These are phyloP conservation scores for Rasamsonia emersonii DNA, from an alignment of 2,329 filamentous ascomycete genomes.

Conservation along the genomic window DNA sequence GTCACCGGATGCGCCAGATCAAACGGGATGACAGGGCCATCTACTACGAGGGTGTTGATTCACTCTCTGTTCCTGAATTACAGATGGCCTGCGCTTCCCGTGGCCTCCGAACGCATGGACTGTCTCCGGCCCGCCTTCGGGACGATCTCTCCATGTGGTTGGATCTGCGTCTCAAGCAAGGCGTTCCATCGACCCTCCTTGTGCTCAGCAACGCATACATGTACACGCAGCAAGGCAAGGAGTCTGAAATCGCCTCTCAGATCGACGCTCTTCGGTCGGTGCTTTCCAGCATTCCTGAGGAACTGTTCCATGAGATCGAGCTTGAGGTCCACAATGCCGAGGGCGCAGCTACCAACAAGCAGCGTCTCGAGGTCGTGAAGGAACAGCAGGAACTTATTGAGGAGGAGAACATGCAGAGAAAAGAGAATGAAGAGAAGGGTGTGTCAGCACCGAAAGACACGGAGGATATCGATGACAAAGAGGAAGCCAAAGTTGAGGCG, in stretches of 20 bases:
- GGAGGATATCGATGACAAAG: conserved; percentile 91
- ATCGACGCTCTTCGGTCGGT: conserved; percentile 90
- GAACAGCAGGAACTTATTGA: conserved; percentile 98
- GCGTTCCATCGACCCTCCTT: conserved; percentile 90
- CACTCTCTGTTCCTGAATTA: conserved; percentile 83
- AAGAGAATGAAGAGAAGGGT: conserved; percentile 67
- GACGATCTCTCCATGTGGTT: conserved; percentile 92
- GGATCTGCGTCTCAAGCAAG: conserved; percentile 83
- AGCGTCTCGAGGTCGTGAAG: conserved; percentile 93
- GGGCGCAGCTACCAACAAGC: conserved; percentile 96
- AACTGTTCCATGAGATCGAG: conserved; percentile 98
- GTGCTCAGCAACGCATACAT: conserved; percentile 97
- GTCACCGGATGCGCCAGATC: conserved; percentile 97
- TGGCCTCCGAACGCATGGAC: conserved; percentile 83
- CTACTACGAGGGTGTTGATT: conserved; percentile 85
- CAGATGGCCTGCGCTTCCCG: conserved; percentile 87
- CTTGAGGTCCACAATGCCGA: conserved; percentile 95
- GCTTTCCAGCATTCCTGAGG: conserved; percentile 88
- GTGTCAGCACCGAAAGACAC: conserved; percentile 71
- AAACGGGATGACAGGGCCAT: conserved; percentile 96
- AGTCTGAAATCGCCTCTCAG: conserved; percentile 74
- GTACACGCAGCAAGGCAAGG: conserved; percentile 70
- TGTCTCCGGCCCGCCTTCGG: conserved; percentile 78
- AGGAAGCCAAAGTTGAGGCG: conserved; percentile 51
- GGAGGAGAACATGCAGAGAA: conserved; percentile 89